Conservation (phyloP, 306 rosid genomes). For the Nissolia schottii region DNA sequence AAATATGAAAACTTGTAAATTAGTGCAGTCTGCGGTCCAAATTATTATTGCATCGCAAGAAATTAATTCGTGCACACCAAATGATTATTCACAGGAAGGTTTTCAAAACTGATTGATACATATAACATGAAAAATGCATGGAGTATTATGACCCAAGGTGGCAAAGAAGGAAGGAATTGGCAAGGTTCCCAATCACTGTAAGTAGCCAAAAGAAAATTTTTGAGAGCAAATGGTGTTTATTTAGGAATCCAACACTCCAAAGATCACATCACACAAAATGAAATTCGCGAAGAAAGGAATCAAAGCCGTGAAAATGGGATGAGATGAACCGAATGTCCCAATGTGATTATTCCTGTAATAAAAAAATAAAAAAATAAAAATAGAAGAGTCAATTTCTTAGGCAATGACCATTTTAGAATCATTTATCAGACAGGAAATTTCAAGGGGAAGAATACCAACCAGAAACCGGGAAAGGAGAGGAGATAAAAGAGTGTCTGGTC, state of each 20-base stretch:
- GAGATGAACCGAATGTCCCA: constrained; percentile 37
- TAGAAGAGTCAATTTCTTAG: constrained; percentile 48
- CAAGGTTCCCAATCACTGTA: neutral
- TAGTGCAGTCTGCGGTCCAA: neutral
- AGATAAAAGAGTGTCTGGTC: neutral
- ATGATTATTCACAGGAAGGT: neutral
- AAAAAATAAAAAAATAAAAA: no score
- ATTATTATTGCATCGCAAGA: neutral
- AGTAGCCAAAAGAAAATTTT: neutral
- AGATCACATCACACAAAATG: constrained; percentile 19
- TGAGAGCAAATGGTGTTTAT: neutral
- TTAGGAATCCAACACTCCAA: constrained; percentile 4
- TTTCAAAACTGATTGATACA: neutral
- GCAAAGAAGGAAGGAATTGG: neutral
- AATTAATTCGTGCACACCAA: neutral
- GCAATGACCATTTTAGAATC: constrained; percentile 18
- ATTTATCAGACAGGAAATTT: constrained; percentile 3
- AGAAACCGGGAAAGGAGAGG: constrained; percentile 9
- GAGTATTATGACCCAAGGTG: constrained; percentile 2
- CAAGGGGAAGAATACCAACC: constrained; percentile 15
- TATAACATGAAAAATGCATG: neutral
- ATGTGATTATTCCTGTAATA: constrained; percentile 40
- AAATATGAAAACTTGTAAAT: neutral
- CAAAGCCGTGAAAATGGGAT: constrained; percentile 33
- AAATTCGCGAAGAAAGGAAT: constrained; percentile 17